Conservation (phyloP, 495 filamentous ascomycete genomes). For the Penicillium atrosanguineum region DNA sequence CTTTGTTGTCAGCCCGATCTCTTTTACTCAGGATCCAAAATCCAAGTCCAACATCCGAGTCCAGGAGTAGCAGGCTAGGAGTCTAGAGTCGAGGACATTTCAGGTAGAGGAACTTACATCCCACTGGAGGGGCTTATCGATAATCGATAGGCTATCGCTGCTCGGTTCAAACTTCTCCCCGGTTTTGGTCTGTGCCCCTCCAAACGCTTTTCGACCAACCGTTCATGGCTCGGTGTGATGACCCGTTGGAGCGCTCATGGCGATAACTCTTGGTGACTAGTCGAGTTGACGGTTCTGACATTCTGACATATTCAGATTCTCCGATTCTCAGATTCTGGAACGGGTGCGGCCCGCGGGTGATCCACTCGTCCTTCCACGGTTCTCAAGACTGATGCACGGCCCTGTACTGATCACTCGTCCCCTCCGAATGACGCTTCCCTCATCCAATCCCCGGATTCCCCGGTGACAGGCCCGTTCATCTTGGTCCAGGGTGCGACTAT, state of each 20-base stretch:
- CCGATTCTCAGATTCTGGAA: slow-evolving; percentile 7
- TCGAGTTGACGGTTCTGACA: background rate
- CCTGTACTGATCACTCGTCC: slow-evolving; percentile 26
- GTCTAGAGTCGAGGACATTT: background rate
- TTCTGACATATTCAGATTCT: background rate
- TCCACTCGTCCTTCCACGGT: slow-evolving; percentile 21
- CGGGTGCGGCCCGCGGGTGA: slow-evolving; percentile 27
- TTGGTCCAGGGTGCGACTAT: background rate
- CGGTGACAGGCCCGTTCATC: background rate
- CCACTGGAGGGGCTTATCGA: slow-evolving; percentile 16
- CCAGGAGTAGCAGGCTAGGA: no score
- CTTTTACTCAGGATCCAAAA: background rate
- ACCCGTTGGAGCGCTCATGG: background rate
- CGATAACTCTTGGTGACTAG: background rate
- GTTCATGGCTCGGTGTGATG: slow-evolving; percentile 21
- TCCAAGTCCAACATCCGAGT: no score
- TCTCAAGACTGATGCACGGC: slow-evolving; percentile 17
- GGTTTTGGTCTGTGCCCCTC: slow-evolving; percentile 19
- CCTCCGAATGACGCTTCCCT: slow-evolving; percentile 19
- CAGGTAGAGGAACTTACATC: background rate
- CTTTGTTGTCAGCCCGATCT: background rate
- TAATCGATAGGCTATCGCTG: slow-evolving; percentile 31
- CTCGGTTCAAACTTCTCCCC: slow-evolving; percentile 3
- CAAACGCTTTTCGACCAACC: slow-evolving; percentile 15
- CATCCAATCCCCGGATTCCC: background rate